phyloP scores from a whole-genome alignment of 805 yeast genomes.

The Metschnikowia gelsemii region DNA sequence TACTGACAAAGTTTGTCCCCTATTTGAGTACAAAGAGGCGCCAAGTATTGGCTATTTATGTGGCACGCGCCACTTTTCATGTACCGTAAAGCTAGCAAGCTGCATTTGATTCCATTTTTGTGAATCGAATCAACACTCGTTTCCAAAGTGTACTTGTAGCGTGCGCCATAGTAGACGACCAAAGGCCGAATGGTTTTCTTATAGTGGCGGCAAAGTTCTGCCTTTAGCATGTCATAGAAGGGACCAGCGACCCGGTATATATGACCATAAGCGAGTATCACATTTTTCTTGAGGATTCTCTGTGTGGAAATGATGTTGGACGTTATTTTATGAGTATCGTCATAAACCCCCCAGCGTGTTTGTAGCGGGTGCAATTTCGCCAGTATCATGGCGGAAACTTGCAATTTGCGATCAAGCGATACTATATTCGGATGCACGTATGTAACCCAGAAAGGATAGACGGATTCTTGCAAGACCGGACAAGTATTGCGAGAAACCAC shows the following conservation, averaged over 20 bases:
- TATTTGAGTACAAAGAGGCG: slow-evolving; percentile 2
- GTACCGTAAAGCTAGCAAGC: slow-evolving; percentile 5
- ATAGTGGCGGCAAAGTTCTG: slow-evolving; percentile 5
- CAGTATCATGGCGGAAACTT: slow-evolving; percentile 3
- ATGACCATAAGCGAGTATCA: not conserved
- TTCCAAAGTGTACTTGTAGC: slow-evolving; percentile 13
- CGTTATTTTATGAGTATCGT: slow-evolving; percentile 9
- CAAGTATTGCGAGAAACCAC: slow-evolving; percentile 12
- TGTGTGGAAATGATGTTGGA: no score
- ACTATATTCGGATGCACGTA: slow-evolving; percentile 5
- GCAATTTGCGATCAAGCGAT: slow-evolving; percentile 5
- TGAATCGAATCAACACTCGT: slow-evolving; percentile 8
- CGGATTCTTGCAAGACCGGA: slow-evolving; percentile 11
- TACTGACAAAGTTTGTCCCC: not conserved
- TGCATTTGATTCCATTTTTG: not conserved
- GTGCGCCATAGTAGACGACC: slow-evolving; percentile 13
- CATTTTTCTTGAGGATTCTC: no score
- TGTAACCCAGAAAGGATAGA: slow-evolving; percentile 12
- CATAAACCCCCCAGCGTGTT: slow-evolving; percentile 4
- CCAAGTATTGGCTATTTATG: slow-evolving; percentile 1
- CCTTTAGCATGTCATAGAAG: no score
- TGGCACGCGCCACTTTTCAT: not conserved
- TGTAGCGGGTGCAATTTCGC: slow-evolving; percentile 4
- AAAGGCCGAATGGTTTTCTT: slow-evolving; percentile 12
- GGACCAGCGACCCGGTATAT: not conserved